Percentiles rank a stretch among this genome's conserved stretches.
Evolutionary conservation across 192 early-diverging fungal genomes (phyloP).

Genomic region (Ramicandelaber brevisporus): DNA sequence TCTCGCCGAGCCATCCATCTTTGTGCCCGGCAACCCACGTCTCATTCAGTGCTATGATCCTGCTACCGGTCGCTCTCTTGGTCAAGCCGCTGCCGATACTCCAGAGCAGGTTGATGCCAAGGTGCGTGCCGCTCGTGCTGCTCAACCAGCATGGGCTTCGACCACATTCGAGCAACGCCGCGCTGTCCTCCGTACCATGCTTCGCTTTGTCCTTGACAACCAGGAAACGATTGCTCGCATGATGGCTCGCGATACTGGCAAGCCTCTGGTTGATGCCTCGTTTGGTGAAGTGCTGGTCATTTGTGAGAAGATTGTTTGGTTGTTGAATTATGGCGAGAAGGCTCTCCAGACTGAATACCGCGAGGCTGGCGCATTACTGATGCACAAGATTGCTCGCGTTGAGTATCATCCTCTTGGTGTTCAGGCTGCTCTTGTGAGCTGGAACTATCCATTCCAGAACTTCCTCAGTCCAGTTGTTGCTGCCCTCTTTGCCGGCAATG

Average conservation of each 20-base stretch:
- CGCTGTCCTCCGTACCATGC: constrained; percentile 35
- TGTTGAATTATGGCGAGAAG: constrained; percentile 46
- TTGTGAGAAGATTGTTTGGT: constrained; percentile 55
- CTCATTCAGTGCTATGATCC: constrained; percentile 65
- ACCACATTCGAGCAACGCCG: constrained; percentile 47
- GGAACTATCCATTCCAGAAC: constrained; percentile 78
- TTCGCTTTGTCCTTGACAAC: constrained; percentile 40
- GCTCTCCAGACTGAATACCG: constrained; percentile 36
- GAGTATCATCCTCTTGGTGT: constrained; percentile 62
- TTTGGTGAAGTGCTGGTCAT: constrained; percentile 64
- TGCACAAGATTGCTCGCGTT: constrained; percentile 48
- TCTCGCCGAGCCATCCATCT: constrained; percentile 11
- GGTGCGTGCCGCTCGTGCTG: constrained; percentile 22
- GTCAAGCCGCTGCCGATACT: constrained; percentile 25
- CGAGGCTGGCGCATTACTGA: constrained; percentile 37
- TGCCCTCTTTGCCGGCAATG: constrained; percentile 64
- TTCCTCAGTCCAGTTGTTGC: constrained; percentile 54
- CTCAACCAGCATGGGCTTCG: constrained; percentile 38
- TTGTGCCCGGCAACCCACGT: constrained; percentile 4
- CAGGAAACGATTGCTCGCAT: constrained; percentile 54
- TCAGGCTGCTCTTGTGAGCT: constrained; percentile 53
- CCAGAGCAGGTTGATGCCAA: constrained; percentile 25
- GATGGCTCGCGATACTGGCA: constrained; percentile 49
- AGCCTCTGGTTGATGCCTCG: constrained; percentile 56
- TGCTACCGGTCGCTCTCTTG: constrained; percentile 49